Conservation (phyloP, 2,329 filamentous ascomycete species). For the Penicillium sp. region DNA sequence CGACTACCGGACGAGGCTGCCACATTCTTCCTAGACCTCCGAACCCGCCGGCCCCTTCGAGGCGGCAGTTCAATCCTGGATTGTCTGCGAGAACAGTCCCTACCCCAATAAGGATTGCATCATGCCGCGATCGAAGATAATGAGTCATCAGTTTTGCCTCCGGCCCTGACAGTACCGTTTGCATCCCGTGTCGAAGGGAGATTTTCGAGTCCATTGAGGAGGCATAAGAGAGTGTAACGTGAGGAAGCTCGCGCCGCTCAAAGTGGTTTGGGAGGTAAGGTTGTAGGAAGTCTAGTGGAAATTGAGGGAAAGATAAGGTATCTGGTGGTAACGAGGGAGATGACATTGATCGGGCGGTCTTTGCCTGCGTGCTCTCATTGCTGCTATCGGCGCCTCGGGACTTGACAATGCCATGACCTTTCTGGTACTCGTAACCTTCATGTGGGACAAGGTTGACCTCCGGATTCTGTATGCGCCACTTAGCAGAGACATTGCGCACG, state of each 20-base stretch:
- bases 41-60: conserved; percentile 59
- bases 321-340: conserved; percentile 34
- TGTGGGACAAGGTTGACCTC: conserved; percentile 45
- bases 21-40: conserved; percentile 51
- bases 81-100: conserved; percentile 82
- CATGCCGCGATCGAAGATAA: conserved; percentile 75
- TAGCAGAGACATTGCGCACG: conserved; percentile 49
- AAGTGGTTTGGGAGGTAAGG: conserved; percentile 50
- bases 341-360: conserved; percentile 11
- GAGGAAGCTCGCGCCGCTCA: conserved; percentile 43
- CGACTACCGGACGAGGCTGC: conserved; percentile 76
- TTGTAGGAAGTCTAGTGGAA: conserved; percentile 48
- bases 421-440: conserved; percentile 46
- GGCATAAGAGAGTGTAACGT: conserved; percentile 83
- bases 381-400: conserved; percentile 20
- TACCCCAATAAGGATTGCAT: conserved; percentile 80
- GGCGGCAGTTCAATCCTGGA: conserved; percentile 78
- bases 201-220: conserved; percentile 82
- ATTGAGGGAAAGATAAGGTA: conserved; percentile 46
- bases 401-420: conserved; percentile 44
- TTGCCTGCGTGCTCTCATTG: conserved; percentile 10
- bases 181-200: conserved; percentile 71
- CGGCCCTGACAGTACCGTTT: conserved; percentile 77
- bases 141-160: conserved; percentile 91
- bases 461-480: conserved; percentile 48